Base-by-base conservation (phyloP, 2,329 filamentous ascomycete genomes). In the Chrysoporthe deuterocubensis region DNA sequence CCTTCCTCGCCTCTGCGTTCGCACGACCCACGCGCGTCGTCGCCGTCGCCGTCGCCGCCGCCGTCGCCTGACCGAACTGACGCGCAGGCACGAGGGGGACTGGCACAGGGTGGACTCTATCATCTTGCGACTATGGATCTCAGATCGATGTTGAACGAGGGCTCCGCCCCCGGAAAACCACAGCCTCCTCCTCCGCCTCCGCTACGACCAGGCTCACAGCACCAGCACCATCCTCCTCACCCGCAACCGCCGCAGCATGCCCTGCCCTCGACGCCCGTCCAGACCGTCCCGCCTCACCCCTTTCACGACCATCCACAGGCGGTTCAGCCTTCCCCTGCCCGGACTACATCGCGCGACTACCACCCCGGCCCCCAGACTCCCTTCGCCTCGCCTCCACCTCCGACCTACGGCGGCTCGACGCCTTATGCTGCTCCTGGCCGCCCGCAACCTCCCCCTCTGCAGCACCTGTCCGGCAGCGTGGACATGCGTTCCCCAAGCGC, bases 101-200 rank as follows among this genome's bases (percentile, higher is more conserved):
- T 13, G 6, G 42, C 4, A 18, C 11, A 21, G 14, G 8, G 13
- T 32, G 54, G 57, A 7, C 32, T 60, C 21, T 21, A 52, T 4
- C n/a, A 48, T 62, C 68, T 57, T 43, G 63, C 61, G 14, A 75
- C 67, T 65, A 83, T 87, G 85, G 84, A 87, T 79, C 80, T 87
- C 67, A 78, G 80, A 71, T 82, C 81, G 18, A 84, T 89, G 73
- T 77, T 89, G 60, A 89, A 88, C 75, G 85, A 85, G 70, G 82
- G 78, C 72, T 74, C 75, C 58, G 76, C 77, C 62, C 73, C 76
- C 66, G 77, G 71, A 74, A 71, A 69, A 64, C n/a, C 73, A 70
- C 62, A 21, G 21, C 59, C 61, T 42, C 50, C 52, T 50, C 42
- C 46, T 43, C 62, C 65, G 57, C 50, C 75, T 13, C 64, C 71